phyloP scores from a whole-genome alignment of 768 basidiomycete species.

The Hygrophoropsis aurantiaca region DNA sequence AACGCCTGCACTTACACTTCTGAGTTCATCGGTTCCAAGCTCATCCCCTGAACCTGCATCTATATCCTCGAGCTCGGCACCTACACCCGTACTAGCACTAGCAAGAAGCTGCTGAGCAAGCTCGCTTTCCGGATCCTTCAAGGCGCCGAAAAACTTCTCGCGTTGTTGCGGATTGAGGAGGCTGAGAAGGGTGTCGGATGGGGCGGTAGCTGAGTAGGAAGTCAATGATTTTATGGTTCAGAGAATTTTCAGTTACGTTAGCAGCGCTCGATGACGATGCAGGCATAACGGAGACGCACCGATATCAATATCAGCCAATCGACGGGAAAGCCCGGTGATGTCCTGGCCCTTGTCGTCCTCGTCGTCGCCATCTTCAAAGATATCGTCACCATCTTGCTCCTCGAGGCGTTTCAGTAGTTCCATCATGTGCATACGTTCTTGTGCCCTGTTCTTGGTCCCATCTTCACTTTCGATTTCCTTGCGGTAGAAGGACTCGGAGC shows the following conservation, averaged over 20 bases:
- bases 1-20: too few species aligned
- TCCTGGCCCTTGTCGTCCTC: slow-evolving; percentile 41
- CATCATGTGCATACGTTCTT: slow-evolving; percentile 67
- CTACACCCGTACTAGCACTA: too few species aligned
- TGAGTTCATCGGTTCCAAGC: too few species aligned
- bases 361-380: slow-evolving; percentile 29
- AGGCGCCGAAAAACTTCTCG: slow-evolving; percentile 54
- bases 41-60: too few species aligned
- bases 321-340: slow-evolving; percentile 43
- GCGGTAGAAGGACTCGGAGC: slow-evolving; percentile 82
- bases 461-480: slow-evolving; percentile 64
- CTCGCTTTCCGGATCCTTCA: slow-evolving; percentile 63
- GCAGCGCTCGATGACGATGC: neutral
- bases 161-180: slow-evolving; percentile 61
- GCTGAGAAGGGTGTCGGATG: slow-evolving; percentile 59
- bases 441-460: slow-evolving; percentile 52
- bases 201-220: slow-evolving; percentile 45
- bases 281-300: slow-evolving; percentile 40
- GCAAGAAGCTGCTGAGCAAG: slow-evolving; percentile 59
- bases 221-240: neutral
- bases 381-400: slow-evolving; percentile 49
- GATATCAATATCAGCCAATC: slow-evolving; percentile 60
- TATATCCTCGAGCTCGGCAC: too few species aligned
- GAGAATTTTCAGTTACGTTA: neutral
- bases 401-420: slow-evolving; percentile 73